phyloP scores from a whole-genome alignment of 768 basidiomycete genomes.

The Lentinula edodes region DNA sequence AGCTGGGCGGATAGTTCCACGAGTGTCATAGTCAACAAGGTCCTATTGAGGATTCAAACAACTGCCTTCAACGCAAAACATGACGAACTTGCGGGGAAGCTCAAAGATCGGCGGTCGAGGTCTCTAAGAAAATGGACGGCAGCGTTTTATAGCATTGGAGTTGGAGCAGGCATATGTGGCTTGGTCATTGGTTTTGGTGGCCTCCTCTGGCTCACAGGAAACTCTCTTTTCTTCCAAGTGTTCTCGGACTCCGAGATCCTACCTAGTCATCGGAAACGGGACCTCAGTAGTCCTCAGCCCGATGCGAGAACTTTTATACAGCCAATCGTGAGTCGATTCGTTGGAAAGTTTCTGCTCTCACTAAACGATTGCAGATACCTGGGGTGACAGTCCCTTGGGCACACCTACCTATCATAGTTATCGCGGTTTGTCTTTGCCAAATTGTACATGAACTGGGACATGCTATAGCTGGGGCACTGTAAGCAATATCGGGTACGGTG shows the following conservation, averaged over 20 bases:
- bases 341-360: conserved; percentile 6
- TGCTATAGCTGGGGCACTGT: conserved; percentile 72
- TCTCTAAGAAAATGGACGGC: conserved; percentile 22
- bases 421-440: conserved; percentile 59
- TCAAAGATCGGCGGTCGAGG: conserved; percentile 26
- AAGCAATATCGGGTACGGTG: conserved; percentile 20
- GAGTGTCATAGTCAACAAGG: conserved; percentile 11
- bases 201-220: conserved; percentile 28
- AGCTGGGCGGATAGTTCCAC: background rate
- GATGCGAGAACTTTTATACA: background rate
- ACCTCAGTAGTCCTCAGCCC: background rate
- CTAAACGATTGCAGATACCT: conserved; percentile 52
- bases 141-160: conserved; percentile 47
- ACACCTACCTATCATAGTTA: conserved; percentile 61
- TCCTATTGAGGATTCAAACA: conserved; percentile 42
- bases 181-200: conserved; percentile 37
- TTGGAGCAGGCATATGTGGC: conserved; percentile 37
- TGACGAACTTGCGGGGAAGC: conserved; percentile 30
- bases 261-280: conserved; percentile 1
- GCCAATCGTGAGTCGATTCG: background rate
- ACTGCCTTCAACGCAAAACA: conserved; percentile 44
- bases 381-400: conserved; percentile 75
- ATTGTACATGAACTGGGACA: conserved; percentile 80
- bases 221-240: conserved; percentile 9
- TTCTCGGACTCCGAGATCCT: background rate